These are phyloP conservation scores for Boletus bicolor DNA, from an alignment of 768 basidiomycete genomes.

Conservation along the genomic window DNA sequence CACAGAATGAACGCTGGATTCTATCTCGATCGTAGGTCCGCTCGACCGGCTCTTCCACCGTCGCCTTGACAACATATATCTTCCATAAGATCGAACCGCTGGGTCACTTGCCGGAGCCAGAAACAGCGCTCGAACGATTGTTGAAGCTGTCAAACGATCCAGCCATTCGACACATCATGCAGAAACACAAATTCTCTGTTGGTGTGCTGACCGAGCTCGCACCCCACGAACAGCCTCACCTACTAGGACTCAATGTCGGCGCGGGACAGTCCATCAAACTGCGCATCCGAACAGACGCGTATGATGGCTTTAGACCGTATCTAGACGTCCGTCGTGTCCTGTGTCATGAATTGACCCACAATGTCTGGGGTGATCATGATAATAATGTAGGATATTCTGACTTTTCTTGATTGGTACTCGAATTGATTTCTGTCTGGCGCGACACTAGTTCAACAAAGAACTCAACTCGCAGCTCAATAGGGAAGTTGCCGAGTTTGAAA, in stretches of 20 bases:
- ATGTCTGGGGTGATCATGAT: constrained; percentile 70
- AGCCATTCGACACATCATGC: constrained; percentile 70
- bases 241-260: constrained; percentile 68
- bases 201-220: constrained; percentile 73
- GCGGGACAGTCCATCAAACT: constrained; percentile 63
- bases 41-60: constrained; percentile 45
- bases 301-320: constrained; percentile 71
- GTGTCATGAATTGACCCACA: constrained; percentile 77
- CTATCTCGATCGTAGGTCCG: constrained; percentile 43
- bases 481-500: constrained; percentile 69
- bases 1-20: not conserved
- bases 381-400: constrained; percentile 52
- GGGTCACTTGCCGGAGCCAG: constrained; percentile 60
- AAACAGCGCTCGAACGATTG: constrained; percentile 51
- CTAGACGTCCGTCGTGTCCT: constrained; percentile 61
- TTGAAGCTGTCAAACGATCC: constrained; percentile 64
- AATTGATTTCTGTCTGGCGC: not conserved
- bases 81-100: constrained; percentile 68
- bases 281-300: constrained; percentile 63
- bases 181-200: constrained; percentile 62
- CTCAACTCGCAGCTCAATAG: constrained; percentile 72
- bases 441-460: constrained; percentile 66
- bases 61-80: constrained; percentile 44
- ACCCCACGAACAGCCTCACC: constrained; percentile 68
- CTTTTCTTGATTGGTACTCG: not conserved